Evolutionary conservation across 768 basidiomycete species (phyloP), one percentile per base, ranked within the genome.

Genomic region (Russula griseocarnosa): DNA sequence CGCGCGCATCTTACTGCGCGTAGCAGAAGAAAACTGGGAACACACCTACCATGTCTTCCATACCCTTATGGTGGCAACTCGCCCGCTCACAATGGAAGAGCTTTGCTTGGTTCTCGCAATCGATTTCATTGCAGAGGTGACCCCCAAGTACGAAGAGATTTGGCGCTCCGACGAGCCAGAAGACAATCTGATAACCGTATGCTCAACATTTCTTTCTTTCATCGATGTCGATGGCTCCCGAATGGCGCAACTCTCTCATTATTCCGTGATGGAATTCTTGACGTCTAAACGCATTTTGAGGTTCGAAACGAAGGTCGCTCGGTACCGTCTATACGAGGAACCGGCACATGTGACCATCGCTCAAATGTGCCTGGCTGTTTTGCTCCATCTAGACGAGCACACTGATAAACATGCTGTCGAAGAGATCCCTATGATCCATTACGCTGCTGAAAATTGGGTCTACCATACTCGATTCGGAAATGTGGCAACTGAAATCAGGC

Each of bases 21-120:
- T 62, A 20, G 47, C 54, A 13, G 61, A 62, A 30, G 61, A 62
- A 57, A 62, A 62, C 22, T 62, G 61, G 61, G 55, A 56, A 51
- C 61, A 56, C 42, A 57, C 61, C 9, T 44, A 56, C 47, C 61
- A 57, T 24, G 54, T 40, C 36, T 62, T 62, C 28, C 34, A 62
- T 7, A 51, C 47, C 20, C 47, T 62, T 8, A 50, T 57, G 55
- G 54, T 56, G 28, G 54, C 61, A 7, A 62, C 55, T 8, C 61
- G 61, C 10, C 61, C 55, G n/a, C 61, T 62, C 26, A 56, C 54
- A 1, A 44, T 57, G 47, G 61, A 62, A 6, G 61, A 62, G 22
- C 61, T 62, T 22, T 56, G 55, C 34, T 40, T 56, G 28, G 49
- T 62, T 26, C 61, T 62, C 42, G 61, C 61, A 30, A 56, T 57